A percentile compares a stretch with the other conserved stretches of the same genome.
Evolutionary conservation across 305 asterid genomes (phyloP).

Genomic region (Nicotiana rustica): DNA sequence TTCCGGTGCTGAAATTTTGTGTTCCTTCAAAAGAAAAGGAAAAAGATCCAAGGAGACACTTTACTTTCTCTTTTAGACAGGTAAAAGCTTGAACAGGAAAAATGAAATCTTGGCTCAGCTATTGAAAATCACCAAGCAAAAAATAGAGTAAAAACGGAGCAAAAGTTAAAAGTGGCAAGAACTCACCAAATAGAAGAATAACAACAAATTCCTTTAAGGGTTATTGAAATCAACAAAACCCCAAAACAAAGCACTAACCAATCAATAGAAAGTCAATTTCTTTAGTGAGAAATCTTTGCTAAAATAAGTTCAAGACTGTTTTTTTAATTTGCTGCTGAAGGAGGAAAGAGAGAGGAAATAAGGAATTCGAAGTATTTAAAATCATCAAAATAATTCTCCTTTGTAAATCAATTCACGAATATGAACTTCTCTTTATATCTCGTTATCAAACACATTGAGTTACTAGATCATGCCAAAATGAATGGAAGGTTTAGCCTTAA

Average conservation of each 20-base stretch:
- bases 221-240: conserved; percentile 31
- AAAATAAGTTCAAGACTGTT: background rate
- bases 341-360: background rate
- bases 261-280: background rate
- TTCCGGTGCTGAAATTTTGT: too few species aligned
- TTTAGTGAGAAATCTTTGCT: background rate
- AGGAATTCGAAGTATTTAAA: background rate
- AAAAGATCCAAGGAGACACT: too few species aligned
- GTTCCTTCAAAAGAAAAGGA: too few species aligned
- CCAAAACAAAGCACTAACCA: background rate
- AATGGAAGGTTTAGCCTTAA: too few species aligned
- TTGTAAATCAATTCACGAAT: too few species aligned
- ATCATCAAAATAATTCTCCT: too few species aligned
- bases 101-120: background rate
- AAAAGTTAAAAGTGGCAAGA: background rate
- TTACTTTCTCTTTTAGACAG: background rate
- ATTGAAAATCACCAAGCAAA: background rate
- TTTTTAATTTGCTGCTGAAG: conserved; percentile 6
- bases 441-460: too few species aligned
- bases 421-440: too few species aligned
- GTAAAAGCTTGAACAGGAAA: background rate
- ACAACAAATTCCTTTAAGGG: conserved; percentile 38
- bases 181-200: conserved; percentile 32
- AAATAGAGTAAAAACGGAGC: background rate
- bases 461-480: too few species aligned